Conservation (phyloP, 176 grass and related monocot species). For the Zizania latifolia region DNA sequence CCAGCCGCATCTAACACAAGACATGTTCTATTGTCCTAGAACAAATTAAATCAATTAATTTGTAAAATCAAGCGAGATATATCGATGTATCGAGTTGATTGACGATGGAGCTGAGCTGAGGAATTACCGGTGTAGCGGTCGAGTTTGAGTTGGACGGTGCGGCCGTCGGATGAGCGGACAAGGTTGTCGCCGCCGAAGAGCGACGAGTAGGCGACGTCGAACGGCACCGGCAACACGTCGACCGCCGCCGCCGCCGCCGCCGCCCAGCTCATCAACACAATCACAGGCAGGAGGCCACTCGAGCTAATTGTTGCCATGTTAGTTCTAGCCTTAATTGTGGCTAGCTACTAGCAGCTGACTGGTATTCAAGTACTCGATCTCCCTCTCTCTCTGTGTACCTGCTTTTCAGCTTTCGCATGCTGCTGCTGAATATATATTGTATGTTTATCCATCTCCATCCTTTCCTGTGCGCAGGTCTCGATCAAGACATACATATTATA, state of each 20-base stretch:
- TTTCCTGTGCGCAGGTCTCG: not conserved
- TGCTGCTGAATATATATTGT: too few species aligned
- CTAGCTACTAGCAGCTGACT: not conserved
- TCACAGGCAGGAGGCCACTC: not conserved
- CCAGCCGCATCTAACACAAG: too few species aligned
- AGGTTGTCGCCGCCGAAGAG: slow-evolving; percentile 78
- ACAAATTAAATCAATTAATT: too few species aligned
- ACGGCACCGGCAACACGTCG: slow-evolving; percentile 42
- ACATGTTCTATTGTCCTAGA: too few species aligned
- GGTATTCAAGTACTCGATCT: too few species aligned
- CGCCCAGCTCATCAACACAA: not conserved
- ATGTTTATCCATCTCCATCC: too few species aligned
- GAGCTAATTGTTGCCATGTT: not conserved
- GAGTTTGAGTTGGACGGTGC: slow-evolving; percentile 56
- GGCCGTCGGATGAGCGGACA: slow-evolving; percentile 35
- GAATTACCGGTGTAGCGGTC: slow-evolving; percentile 54
- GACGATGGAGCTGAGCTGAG: not conserved
- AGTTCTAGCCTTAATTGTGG: not conserved
- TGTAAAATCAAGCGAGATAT: too few species aligned
- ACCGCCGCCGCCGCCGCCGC: slow-evolving; percentile 8
- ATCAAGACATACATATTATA: not conserved
- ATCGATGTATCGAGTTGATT: not conserved
- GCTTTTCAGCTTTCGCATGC: not conserved
- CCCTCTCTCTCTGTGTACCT: too few species aligned
- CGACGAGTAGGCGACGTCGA: slow-evolving; percentile 49